Evolutionary conservation across 1,284 basidiomycete genomes (phyloP).

Genomic region (Anthracocystis walkeri): DNA sequence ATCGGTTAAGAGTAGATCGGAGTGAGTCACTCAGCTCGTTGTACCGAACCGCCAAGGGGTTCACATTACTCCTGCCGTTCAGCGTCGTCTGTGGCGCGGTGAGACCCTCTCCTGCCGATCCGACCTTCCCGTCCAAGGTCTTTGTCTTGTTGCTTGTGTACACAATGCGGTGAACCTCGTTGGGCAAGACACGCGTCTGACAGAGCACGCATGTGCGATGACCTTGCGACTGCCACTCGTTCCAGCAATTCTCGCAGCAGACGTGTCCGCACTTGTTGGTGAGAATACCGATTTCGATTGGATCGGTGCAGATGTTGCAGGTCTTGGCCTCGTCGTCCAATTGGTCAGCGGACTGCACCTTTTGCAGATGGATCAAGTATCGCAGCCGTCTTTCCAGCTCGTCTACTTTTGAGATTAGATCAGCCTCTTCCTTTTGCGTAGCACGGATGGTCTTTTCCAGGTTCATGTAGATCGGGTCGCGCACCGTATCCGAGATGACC

Average conservation of each 20-base stretch:
- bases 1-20: conserved; percentile 29
- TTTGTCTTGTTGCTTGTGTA: conserved; percentile 29
- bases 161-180: conserved; percentile 62
- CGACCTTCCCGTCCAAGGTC: conserved; percentile 13
- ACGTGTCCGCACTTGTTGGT: conserved; percentile 63
- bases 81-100: neutral
- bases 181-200: conserved; percentile 53
- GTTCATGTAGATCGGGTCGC: conserved; percentile 49
- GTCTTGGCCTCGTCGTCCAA: conserved; percentile 49
- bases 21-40: conserved; percentile 41
- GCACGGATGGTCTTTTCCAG: conserved; percentile 34
- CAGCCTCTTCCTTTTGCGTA: conserved; percentile 48
- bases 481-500: conserved; percentile 62
- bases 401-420: conserved; percentile 39
- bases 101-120: neutral
- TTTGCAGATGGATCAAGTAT: conserved; percentile 59
- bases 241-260: conserved; percentile 64
- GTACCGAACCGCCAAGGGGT: conserved; percentile 24
- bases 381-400: conserved; percentile 53
- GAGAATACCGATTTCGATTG: conserved; percentile 59
- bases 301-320: conserved; percentile 65
- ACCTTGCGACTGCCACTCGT: conserved; percentile 59
- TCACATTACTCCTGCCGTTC: neutral
- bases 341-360: conserved; percentile 47
- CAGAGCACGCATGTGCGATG: conserved; percentile 61